Evolutionary conservation across 73 alveolate genomes (phyloP).

Genomic region (Blepharisma japonicum): DNA sequence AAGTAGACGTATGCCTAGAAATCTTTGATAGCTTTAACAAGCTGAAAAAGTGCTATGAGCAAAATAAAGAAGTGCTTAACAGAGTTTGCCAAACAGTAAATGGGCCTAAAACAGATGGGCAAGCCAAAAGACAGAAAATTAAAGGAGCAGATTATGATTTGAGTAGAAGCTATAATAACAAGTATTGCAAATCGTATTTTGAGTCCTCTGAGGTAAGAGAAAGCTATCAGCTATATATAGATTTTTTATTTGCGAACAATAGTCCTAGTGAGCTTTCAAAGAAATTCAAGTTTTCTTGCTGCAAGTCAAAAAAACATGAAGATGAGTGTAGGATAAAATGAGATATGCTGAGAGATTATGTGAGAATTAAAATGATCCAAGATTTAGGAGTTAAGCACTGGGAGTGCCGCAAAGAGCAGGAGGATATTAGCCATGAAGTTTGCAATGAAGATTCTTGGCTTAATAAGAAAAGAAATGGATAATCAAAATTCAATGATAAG

Average conservation of each 20-base stretch:
- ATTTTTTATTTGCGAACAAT: neutral
- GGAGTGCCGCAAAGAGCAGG: too few relatives aligned
- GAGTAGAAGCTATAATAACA: neutral
- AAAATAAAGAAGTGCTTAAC: too few relatives aligned
- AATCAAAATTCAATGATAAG: too few relatives aligned
- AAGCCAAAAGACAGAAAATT: neutral
- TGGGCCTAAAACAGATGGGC: conserved; percentile 19
- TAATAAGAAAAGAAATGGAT: too few relatives aligned
- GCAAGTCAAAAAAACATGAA: neutral
- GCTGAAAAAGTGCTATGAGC: too few relatives aligned
- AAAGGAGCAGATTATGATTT: neutral
- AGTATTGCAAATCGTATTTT: neutral
- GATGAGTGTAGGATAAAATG: neutral
- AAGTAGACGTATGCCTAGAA: too few relatives aligned
- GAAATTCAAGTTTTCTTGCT: neutral
- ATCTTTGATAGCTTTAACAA: too few relatives aligned
- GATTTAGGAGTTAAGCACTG: too few relatives aligned
- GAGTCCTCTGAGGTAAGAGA: neutral
- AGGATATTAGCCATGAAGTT: too few relatives aligned
- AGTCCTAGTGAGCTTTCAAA: neutral
- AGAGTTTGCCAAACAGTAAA: neutral
- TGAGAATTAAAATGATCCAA: too few relatives aligned
- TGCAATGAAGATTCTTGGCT: too few relatives aligned
- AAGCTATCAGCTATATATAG: neutral
- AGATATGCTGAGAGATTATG: neutral